Evolutionary conservation across 805 yeast genomes (phyloP), one percentile per base, ranked within the genome.

Genomic region (Lachancea waltii): DNA sequence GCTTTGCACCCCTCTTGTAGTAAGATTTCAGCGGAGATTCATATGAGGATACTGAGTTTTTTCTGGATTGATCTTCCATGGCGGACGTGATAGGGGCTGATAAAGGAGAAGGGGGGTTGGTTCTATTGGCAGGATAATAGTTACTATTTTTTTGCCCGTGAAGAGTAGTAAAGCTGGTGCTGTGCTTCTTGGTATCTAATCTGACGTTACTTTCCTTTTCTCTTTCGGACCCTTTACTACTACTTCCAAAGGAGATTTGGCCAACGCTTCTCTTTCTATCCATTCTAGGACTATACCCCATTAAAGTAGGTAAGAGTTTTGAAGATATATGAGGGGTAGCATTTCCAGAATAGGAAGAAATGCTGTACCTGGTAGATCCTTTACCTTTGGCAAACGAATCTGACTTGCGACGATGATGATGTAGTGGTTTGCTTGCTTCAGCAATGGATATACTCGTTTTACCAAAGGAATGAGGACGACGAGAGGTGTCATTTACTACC

Each of bases 221-320:
- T 19, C 19, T 20, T 11, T 10, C 15, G 34, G 35, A 18, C 5
- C 9, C 16, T 16, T 29, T 14, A 17, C 21, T 30, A 16, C 17
- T 18, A 25, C 28, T 15, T 16, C 21, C 33, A 16, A 22, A 23
- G 24, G 27, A 37, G 7, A 49, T 38, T 19, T 50, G 54, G 2
- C 56, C 54, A 1, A 53, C 40, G 34, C 53, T 50, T 14, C 35
- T 39, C 33, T 49, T 48, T 25, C 49, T 46, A 13, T 42, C 36
- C 19, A 50, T 24, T 23, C 38, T 35, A 13, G 49, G 45, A 7
- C 49, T 43, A 25, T 41, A 40, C 2, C 46, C 47, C 33, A 39
- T 32, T 14, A 42, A 19, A 14, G 42, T 33, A 16, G 45, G 41
- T 18, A 36, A 15, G 10, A 35, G 16, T 15, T 35, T 38, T n/a